These are phyloP conservation scores for Malus hybrid DNA, from an alignment of 331 rosid genomes.

Conservation along the genomic window DNA sequence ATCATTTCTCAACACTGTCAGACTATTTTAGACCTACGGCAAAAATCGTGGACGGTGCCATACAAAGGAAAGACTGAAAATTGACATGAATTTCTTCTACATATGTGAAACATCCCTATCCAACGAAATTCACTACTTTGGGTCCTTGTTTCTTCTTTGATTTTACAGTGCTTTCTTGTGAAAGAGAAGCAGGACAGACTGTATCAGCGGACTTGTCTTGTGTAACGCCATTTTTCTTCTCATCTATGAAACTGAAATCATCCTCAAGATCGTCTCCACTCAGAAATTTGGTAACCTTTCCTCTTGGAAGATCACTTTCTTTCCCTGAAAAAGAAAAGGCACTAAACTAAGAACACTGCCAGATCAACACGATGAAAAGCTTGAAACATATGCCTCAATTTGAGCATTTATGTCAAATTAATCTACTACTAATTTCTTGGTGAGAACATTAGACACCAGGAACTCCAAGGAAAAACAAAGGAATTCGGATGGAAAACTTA, in stretches of 20 bases:
- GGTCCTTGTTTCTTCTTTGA: slow-evolving; percentile 60
- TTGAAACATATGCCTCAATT: no score
- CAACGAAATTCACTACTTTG: slow-evolving; percentile 59
- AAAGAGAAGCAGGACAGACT: slow-evolving; percentile 9
- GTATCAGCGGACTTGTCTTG: slow-evolving; percentile 26
- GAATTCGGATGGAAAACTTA: slow-evolving; percentile 25
- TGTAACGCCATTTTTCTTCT: slow-evolving; percentile 19
- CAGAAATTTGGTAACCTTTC: slow-evolving; percentile 36
- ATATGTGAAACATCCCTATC: slow-evolving; percentile 7
- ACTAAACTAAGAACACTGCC: no score
- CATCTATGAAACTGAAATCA: slow-evolving; percentile 49
- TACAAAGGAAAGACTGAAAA: not conserved
- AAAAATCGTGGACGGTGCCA: not conserved
- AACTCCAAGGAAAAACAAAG: not conserved
- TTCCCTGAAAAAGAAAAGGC: slow-evolving; percentile 27
- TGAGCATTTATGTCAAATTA: not conserved
- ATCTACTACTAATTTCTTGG: not conserved
- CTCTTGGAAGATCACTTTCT: slow-evolving; percentile 33
- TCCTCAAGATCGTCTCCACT: slow-evolving; percentile 91
- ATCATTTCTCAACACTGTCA: not conserved
- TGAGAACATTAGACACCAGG: not conserved
- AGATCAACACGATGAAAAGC: no score
- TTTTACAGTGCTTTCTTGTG: slow-evolving; percentile 26
- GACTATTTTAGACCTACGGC: not conserved
- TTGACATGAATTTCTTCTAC: not conserved